phyloP scores from a whole-genome alignment of 1,284 basidiomycete species.

The Peniophora sp. region DNA sequence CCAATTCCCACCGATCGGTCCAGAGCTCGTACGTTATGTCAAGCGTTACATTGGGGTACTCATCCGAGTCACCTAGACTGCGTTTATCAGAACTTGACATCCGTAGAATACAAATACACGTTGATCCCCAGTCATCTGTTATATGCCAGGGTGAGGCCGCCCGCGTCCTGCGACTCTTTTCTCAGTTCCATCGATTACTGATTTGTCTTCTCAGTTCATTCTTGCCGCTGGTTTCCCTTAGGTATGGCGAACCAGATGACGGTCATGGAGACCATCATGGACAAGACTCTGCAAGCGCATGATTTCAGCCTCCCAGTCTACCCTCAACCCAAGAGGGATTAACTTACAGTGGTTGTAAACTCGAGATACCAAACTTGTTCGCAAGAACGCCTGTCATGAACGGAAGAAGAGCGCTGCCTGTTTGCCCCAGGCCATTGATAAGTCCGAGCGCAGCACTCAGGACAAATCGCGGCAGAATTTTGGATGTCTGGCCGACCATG shows the following conservation, averaged over 20 bases:
- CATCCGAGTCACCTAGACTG: too few species aligned
- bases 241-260: constrained; percentile 24
- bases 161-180: too few species aligned
- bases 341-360: constrained; percentile 48
- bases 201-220: too few species aligned
- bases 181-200: too few species aligned
- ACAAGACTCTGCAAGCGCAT: constrained; percentile 27
- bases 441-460: constrained; percentile 46
- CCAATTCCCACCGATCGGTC: too few species aligned
- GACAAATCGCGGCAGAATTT: constrained; percentile 39
- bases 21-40: too few species aligned
- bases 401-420: constrained; percentile 44
- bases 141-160: too few species aligned
- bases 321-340: background rate
- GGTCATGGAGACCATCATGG: constrained; percentile 34
- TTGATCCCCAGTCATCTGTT: too few species aligned
- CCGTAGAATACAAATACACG: too few species aligned
- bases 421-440: constrained; percentile 44
- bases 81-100: too few species aligned
- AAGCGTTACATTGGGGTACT: too few species aligned
- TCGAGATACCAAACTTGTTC: constrained; percentile 34
- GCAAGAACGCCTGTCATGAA: constrained; percentile 49
- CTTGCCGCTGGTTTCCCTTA: too few species aligned
- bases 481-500: constrained; percentile 36
- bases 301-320: background rate